Percentiles rank a stretch among this genome's conserved stretches.
Conservation (phyloP, 345 rosid genomes). For the Melaleuca quinquenervia region DNA sequence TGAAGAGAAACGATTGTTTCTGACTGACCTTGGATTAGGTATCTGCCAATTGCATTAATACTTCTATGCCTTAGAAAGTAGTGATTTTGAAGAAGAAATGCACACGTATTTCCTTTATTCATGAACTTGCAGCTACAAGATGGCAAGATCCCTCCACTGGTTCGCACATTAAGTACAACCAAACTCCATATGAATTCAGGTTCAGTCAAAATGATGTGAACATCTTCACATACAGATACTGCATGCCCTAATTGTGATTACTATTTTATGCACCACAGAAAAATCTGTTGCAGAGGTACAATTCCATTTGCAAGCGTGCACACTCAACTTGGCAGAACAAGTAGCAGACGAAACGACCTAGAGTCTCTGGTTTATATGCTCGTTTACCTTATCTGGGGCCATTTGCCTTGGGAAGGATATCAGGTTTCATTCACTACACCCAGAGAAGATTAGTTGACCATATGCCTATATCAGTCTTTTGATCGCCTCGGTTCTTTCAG, state of each 20-base stretch:
- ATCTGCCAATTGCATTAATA: not conserved
- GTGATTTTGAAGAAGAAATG: not conserved
- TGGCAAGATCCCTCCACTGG: not conserved
- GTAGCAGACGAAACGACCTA: slow-evolving; percentile 6
- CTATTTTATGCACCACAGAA: not conserved
- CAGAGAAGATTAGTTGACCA: not conserved
- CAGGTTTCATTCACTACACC: not conserved
- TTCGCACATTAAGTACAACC: not conserved
- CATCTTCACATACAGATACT: not conserved
- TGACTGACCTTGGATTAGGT: slow-evolving; percentile 3
- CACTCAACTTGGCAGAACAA: slow-evolving; percentile 3
- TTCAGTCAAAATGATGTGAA: not conserved
- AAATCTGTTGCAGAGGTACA: not conserved
- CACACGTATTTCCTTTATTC: not conserved
- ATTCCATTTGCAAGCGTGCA: slow-evolving; percentile 1
- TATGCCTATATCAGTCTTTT: not conserved
- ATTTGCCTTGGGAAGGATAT: slow-evolving; percentile 4
- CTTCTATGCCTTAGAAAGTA: not conserved
- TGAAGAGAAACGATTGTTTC: not conserved
- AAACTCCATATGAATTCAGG: not conserved
- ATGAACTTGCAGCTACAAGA: not conserved
- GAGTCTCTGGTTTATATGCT: slow-evolving; percentile 5
- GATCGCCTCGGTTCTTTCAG: not conserved
- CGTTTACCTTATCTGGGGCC: not conserved
- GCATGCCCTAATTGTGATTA: not conserved